phyloP scores from a whole-genome alignment of 2,329 filamentous ascomycete species.

The Pezicula radicicola region DNA sequence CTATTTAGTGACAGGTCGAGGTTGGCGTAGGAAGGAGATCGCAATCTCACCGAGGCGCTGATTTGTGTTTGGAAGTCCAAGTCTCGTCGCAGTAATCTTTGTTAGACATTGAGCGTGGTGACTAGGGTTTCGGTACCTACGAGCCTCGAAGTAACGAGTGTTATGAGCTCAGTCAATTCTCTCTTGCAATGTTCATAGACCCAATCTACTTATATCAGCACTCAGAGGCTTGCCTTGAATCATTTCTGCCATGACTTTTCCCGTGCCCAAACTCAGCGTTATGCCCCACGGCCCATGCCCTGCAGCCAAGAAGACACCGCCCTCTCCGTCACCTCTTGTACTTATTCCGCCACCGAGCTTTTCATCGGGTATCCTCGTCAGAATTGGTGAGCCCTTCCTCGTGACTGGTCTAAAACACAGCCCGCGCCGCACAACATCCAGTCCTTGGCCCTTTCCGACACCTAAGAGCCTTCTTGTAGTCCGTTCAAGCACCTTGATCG shows the following conservation, averaged over 20 bases:
- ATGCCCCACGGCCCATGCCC: slow-evolving; percentile 81
- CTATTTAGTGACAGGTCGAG: too few species aligned
- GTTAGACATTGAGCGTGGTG: too few species aligned
- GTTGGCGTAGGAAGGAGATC: too few species aligned
- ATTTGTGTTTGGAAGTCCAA: too few species aligned
- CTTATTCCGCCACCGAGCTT: slow-evolving; percentile 46
- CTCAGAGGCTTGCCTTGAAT: slow-evolving; percentile 55
- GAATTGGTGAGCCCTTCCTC: slow-evolving; percentile 58
- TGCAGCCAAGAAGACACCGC: slow-evolving; percentile 67
- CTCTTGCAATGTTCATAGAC: slow-evolving; percentile 19
- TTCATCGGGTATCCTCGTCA: slow-evolving; percentile 54
- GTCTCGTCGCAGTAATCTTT: too few species aligned
- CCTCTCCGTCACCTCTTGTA: slow-evolving; percentile 36
- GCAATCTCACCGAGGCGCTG: too few species aligned
- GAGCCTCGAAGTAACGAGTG: too few species aligned
- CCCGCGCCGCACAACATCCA: slow-evolving; percentile 61
- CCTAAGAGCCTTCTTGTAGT: slow-evolving; percentile 48
- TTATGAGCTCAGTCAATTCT: neutral
- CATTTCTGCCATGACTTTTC: slow-evolving; percentile 68
- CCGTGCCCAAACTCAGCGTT: slow-evolving; percentile 62
- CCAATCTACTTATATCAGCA: slow-evolving; percentile 55
- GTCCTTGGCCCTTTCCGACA: slow-evolving; percentile 39
- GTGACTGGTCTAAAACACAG: slow-evolving; percentile 75
- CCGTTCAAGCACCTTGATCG: slow-evolving; percentile 46
- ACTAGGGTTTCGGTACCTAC: too few species aligned